Base-by-base conservation (phyloP, 2,329 filamentous ascomycete genomes). In the Colletotrichum tabaci region DNA sequence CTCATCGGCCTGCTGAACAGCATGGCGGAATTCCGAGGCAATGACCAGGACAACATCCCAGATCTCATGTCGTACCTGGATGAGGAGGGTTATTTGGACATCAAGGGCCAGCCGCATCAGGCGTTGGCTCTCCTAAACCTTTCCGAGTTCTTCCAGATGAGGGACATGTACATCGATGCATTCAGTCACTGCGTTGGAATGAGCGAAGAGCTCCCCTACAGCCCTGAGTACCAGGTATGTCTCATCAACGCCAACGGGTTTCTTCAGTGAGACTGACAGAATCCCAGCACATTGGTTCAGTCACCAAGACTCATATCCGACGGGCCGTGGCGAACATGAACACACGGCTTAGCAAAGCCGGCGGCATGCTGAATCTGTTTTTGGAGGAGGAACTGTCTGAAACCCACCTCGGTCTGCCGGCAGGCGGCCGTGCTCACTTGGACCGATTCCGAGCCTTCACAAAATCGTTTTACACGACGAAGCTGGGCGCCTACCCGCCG, bases 121-220 rank as follows among this genome's bases (percentile, higher is more conserved):
- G 91, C 93, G 0, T 79, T 95, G 47, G 93, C 91, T 0, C 83
- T 91, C 55, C 82, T 96, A 15, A 88, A 88, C 61, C 86, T 94
- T 53, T 90, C 92, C 2, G 93, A 96, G 77, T 83, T 86, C 26
- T 91, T 91, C 74, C 87, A 88, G 62, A 80, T 92, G 35, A 85
- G 84, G 64, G 86, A 90, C n/a, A 81, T 94, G 15, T 96, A 94
- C 84, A 87, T 91, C 13, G 88, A 93, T 76, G 91, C 93, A 0
- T 94, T 95, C 80, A 87, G 89, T 16, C 94, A 96, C 77, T 94
- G 93, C 77, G 91, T 92, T 46, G 94, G 93, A 53, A 95, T 96
- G 93, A 88, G 88, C 71, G 89, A 92, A 23, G 83, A 84, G 35
- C 73, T 95, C 6, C 83, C 85, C 50, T 77, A 81, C 7, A 88